phyloP scores from a whole-genome alignment of 2,329 filamentous ascomycete species.

The Teratosphaeria viscida region DNA sequence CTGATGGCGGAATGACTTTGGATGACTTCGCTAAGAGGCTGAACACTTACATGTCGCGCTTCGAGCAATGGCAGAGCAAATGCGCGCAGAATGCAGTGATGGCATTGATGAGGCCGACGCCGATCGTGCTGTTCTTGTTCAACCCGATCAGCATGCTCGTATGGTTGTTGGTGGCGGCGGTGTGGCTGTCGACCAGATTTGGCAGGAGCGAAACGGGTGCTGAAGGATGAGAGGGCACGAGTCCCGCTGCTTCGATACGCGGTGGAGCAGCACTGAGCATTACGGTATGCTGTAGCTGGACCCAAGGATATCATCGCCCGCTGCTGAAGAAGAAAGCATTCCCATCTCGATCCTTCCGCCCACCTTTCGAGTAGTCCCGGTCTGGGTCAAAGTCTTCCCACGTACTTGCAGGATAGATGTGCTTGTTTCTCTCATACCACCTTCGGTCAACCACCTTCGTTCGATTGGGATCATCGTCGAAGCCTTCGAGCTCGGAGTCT shows the following conservation, averaged over 20 bases:
- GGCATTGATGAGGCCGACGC: constrained; percentile 21
- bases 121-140: constrained; percentile 20
- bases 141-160: constrained; percentile 21
- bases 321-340: constrained; percentile 70
- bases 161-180: constrained; percentile 11
- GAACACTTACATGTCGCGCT: constrained; percentile 14
- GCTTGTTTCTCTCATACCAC: constrained; percentile 97
- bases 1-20: constrained; percentile 15
- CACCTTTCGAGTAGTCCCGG: constrained; percentile 67
- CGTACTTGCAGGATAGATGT: constrained; percentile 90
- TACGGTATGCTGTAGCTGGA: background rate
- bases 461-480: constrained; percentile 61
- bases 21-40: constrained; percentile 20
- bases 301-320: background rate
- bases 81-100: constrained; percentile 24
- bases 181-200: constrained; percentile 4
- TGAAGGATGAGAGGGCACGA: background rate
- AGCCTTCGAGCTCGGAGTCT: constrained; percentile 54
- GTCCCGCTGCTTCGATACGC: background rate
- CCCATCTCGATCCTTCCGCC: constrained; percentile 73
- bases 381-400: constrained; percentile 94
- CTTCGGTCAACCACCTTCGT: constrained; percentile 93
- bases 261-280: background rate
- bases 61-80: constrained; percentile 16
- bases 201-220: background rate